phyloP scores from a whole-genome alignment of 1,284 basidiomycete species.

The Rhodotorula sp. region DNA sequence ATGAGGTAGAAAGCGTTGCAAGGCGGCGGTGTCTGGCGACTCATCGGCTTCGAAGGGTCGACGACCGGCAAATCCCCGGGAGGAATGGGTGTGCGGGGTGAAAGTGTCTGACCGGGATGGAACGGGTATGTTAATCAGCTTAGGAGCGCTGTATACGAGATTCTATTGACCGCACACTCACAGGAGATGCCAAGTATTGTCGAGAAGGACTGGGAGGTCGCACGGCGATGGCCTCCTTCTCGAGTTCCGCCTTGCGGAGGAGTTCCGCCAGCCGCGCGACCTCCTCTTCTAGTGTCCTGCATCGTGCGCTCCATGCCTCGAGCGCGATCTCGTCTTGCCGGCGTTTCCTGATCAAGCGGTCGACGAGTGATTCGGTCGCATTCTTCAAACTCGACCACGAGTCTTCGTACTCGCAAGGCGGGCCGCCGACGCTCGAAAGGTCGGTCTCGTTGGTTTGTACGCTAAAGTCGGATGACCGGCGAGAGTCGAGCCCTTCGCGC shows the following conservation, averaged over 20 bases:
- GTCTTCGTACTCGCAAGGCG: slow-evolving; percentile 6
- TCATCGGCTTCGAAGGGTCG: slow-evolving; percentile 43
- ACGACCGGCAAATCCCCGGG: slow-evolving; percentile 18
- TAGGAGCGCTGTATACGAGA: neutral
- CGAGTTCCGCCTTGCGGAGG: neutral
- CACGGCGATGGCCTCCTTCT: slow-evolving; percentile 1
- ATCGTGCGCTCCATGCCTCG: slow-evolving; percentile 8
- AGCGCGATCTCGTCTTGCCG: slow-evolving; percentile 6
- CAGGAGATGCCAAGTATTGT: neutral
- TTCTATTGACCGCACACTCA: neutral
- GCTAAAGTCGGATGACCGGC: neutral
- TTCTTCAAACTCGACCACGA: slow-evolving; percentile 1
- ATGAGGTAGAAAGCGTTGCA: slow-evolving; percentile 25
- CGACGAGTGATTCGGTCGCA: slow-evolving; percentile 1
- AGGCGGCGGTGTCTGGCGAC: slow-evolving; percentile 28
- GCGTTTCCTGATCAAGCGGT: neutral
- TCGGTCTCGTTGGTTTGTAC: slow-evolving; percentile 1
- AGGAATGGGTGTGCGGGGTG: neutral
- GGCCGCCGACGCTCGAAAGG: neutral
- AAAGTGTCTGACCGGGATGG: neutral
- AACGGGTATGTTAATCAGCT: neutral
- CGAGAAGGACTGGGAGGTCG: neutral
- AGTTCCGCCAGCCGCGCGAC: slow-evolving; percentile 1
- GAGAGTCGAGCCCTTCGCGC: neutral
- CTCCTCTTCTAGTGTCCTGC: slow-evolving; percentile 13